Conservation (phyloP, 768 basidiomycete genomes). For the Cyclocybe cylindracea region DNA sequence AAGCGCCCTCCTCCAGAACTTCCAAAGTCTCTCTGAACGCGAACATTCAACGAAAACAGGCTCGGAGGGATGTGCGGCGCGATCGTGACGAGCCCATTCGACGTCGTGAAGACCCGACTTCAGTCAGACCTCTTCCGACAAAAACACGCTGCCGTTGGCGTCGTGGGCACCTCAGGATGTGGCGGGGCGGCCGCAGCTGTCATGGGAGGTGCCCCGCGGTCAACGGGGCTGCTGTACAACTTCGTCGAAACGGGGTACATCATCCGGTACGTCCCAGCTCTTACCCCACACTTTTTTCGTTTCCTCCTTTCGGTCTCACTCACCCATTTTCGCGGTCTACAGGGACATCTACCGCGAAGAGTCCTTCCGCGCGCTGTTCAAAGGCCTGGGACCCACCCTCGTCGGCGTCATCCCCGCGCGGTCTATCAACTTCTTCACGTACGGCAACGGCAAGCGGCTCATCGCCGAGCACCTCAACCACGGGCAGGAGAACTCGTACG, state of each 20-base stretch:
- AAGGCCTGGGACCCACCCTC: constrained; percentile 90
- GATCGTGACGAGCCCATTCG: constrained; percentile 95
- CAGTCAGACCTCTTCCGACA: constrained; percentile 81
- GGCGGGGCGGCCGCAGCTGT: constrained; percentile 33
- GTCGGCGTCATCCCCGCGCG: constrained; percentile 95
- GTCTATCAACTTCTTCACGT: constrained; percentile 97
- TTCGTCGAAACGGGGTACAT: constrained; percentile 95
- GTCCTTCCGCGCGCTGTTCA: constrained; percentile 88
- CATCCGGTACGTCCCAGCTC: constrained; percentile 56
- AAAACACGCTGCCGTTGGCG: constrained; percentile 37
- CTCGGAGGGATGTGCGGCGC: constrained; percentile 98
- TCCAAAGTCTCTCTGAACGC: background rate
- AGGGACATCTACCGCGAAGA: constrained; percentile 90
- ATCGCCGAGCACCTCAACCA: constrained; percentile 83
- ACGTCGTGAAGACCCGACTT: constrained; percentile 96
- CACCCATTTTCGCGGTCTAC: background rate
- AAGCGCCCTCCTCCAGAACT: constrained; percentile 26
- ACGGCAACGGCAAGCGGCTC: constrained; percentile 93
- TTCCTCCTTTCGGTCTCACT: background rate
- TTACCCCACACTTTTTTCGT: background rate
- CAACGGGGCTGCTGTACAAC: constrained; percentile 74
- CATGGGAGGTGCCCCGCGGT: constrained; percentile 34
- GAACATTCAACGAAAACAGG: constrained; percentile 39
- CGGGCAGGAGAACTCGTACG: constrained; percentile 77
- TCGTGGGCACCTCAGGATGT: constrained; percentile 27